Conservation (phyloP, 352 stramenopile genomes). For the Phytopythium vexans region DNA sequence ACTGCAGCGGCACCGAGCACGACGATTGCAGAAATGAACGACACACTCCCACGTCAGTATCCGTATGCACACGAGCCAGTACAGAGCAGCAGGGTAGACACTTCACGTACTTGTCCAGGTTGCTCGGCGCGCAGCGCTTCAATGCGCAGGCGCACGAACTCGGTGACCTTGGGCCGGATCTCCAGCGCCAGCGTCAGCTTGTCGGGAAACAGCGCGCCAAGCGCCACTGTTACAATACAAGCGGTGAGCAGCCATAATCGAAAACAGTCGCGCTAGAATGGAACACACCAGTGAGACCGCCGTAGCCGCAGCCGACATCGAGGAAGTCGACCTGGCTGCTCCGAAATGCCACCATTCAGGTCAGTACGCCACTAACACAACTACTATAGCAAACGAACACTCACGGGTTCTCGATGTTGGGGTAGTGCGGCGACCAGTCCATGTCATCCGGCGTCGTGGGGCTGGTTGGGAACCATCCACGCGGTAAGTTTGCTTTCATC, state of each 20-base stretch:
- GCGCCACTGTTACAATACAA: constrained; percentile 59
- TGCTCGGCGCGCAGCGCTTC: constrained; percentile 83
- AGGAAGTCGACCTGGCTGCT: constrained; percentile 89
- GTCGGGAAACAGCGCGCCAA: constrained; percentile 90
- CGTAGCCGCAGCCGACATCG: constrained; percentile 97
- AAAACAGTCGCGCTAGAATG: background rate
- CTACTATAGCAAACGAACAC: constrained; percentile 6
- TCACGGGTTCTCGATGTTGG: constrained; percentile 73
- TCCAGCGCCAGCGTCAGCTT: constrained; percentile 96
- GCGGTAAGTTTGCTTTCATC: background rate
- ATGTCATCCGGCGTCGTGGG: constrained; percentile 84
- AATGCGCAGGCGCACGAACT: constrained; percentile 91
- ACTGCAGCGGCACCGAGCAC: constrained; percentile 29
- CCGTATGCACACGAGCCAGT: background rate
- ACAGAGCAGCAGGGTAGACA: background rate
- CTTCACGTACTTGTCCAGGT: constrained; percentile 27
- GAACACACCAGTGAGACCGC: constrained; percentile 89
- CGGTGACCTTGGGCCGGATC: constrained; percentile 95
- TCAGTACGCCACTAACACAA: background rate
- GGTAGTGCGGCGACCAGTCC: constrained; percentile 94
- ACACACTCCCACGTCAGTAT: background rate
- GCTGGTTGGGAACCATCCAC: constrained; percentile 19
- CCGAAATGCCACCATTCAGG: constrained; percentile 3
- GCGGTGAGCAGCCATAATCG: constrained; percentile 2
- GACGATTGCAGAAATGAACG: background rate